Evolutionary conservation across 2,329 filamentous ascomycete genomes (phyloP).

Genomic region (Raffaelea deltoideospora): DNA sequence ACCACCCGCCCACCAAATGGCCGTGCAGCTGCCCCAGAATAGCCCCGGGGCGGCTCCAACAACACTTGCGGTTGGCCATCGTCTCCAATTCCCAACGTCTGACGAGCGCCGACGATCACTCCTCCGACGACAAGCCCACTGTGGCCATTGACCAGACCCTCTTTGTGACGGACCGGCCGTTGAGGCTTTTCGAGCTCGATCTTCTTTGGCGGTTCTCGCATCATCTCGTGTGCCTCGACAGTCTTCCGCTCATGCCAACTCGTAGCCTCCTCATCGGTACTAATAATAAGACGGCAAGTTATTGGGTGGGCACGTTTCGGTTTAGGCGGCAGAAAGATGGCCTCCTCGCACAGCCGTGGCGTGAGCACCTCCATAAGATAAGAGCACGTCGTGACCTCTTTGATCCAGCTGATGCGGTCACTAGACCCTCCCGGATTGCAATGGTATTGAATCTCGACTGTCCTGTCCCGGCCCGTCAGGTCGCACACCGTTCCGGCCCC

Average conservation of each 20-base stretch:
- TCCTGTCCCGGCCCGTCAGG: constrained; percentile 64
- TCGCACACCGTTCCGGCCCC: constrained; percentile 73
- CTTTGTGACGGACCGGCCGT: too few species aligned
- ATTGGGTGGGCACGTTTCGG: constrained; percentile 65
- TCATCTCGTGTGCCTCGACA: constrained; percentile 21
- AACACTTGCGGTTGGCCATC: constrained; percentile 30
- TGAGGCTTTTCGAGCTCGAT: constrained; percentile 11
- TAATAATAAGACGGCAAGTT: constrained; percentile 56
- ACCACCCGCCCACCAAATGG: constrained; percentile 14
- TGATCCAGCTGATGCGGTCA: constrained; percentile 81
- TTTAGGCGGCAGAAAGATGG: constrained; percentile 70
- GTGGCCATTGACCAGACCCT: too few species aligned
- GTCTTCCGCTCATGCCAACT: constrained; percentile 22
- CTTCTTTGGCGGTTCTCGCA: constrained; percentile 13
- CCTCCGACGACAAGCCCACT: constrained; percentile 35
- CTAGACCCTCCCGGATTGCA: constrained; percentile 60
- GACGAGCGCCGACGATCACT: constrained; percentile 34
- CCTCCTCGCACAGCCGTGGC: constrained; percentile 71
- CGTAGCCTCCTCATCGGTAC: constrained; percentile 30
- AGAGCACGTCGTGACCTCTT: constrained; percentile 78
- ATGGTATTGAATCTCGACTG: constrained; percentile 68
- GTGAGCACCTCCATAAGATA: constrained; percentile 92
- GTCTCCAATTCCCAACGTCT: constrained; percentile 30
- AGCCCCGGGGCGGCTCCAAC: constrained; percentile 28
- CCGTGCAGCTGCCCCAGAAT: constrained; percentile 11